Conservation (phyloP, 2,329 filamentous ascomycete genomes). For the Pezicula neosporulosa region DNA sequence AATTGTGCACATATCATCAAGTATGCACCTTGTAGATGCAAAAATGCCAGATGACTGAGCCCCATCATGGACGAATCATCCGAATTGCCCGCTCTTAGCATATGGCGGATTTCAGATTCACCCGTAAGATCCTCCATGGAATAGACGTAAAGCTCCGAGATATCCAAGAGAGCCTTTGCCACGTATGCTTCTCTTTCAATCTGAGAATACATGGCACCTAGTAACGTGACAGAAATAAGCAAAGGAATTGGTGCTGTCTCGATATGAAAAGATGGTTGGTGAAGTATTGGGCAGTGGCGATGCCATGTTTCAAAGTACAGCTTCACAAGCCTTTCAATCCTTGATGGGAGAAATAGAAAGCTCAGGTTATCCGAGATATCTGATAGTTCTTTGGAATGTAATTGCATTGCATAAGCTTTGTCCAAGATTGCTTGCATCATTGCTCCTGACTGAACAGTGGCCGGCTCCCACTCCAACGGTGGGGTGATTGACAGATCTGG, state of each 20-base stretch:
- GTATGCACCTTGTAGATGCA: slow-evolving; percentile 38
- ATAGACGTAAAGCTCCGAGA: slow-evolving; percentile 39
- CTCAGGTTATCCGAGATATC: slow-evolving; percentile 35
- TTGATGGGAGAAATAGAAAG: slow-evolving; percentile 35
- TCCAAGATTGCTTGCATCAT: slow-evolving; percentile 36
- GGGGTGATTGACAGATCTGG: neutral
- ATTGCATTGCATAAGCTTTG: slow-evolving; percentile 33
- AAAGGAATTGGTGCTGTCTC: slow-evolving; percentile 33
- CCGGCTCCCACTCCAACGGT: slow-evolving; percentile 28
- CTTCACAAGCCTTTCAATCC: slow-evolving; percentile 36
- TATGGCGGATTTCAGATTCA: slow-evolving; percentile 34
- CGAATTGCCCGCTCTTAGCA: slow-evolving; percentile 24
- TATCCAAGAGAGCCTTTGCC: slow-evolving; percentile 37
- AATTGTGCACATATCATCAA: slow-evolving; percentile 38
- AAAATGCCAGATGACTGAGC: slow-evolving; percentile 32
- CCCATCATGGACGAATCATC: slow-evolving; percentile 19
- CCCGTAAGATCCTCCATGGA: slow-evolving; percentile 37
- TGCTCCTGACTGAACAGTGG: slow-evolving; percentile 33
- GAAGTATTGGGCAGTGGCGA: slow-evolving; percentile 38
- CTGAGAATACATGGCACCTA: slow-evolving; percentile 41
- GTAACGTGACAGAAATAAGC: slow-evolving; percentile 35
- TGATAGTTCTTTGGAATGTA: slow-evolving; percentile 34
- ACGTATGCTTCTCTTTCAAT: slow-evolving; percentile 33
- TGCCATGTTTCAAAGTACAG: slow-evolving; percentile 43
- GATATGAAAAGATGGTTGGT: slow-evolving; percentile 36